A percentile compares a stretch with the other conserved stretches of the same genome.
phyloP scores from a whole-genome alignment of 331 rosid species.

The Phaseolus coccineus region DNA sequence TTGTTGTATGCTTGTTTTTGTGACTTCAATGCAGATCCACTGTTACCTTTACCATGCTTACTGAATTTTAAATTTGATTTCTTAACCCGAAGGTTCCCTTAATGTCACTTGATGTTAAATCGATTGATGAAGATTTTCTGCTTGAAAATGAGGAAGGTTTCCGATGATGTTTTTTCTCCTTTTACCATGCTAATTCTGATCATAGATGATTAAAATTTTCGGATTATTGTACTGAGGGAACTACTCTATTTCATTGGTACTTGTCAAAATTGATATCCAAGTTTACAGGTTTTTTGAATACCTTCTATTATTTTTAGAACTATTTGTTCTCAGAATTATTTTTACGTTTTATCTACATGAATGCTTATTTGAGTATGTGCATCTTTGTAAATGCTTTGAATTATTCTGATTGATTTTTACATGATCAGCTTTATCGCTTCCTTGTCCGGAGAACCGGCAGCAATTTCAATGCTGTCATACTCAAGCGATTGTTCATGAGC shows the following conservation, averaged over 20 bases:
- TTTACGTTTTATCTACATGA: neutral
- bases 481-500: slow-evolving; percentile 89
- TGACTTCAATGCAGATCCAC: slow-evolving; percentile 47
- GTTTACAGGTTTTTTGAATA: neutral
- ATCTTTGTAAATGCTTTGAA: neutral
- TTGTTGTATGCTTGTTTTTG: neutral
- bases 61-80: neutral
- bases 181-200: slow-evolving; percentile 51
- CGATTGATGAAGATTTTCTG: neutral
- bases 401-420: slow-evolving; percentile 41
- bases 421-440: slow-evolving; percentile 77
- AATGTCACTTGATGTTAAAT: neutral
- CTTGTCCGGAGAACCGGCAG: slow-evolving; percentile 88
- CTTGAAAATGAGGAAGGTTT: slow-evolving; percentile 6
- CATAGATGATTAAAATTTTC: slow-evolving; percentile 19
- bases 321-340: neutral
- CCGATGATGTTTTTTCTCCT: slow-evolving; percentile 31
- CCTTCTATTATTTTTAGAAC: neutral
- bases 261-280: neutral
- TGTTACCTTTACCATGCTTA: no score
- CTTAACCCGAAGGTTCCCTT: neutral
- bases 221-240: slow-evolving; percentile 60
- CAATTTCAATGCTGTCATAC: slow-evolving; percentile 80
- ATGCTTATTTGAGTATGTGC: neutral
- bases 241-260: neutral